Conservation (phyloP, 2,329 filamentous ascomycete genomes). For the Furcasterigmium furcatum region DNA sequence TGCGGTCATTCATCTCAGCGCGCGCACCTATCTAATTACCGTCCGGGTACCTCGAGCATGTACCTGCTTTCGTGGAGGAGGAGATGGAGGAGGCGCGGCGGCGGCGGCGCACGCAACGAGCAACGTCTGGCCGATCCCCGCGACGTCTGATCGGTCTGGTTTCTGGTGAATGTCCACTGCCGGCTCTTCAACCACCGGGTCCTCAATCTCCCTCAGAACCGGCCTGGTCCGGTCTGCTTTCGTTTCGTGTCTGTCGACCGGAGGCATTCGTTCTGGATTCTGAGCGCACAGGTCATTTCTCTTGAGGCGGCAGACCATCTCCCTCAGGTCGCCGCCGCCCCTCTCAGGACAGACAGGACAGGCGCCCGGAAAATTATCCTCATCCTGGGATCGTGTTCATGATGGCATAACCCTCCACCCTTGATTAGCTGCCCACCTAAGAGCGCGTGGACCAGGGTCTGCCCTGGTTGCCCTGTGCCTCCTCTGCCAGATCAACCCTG, state of each 20-base stretch:
- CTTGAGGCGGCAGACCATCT: background rate
- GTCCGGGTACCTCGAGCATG: no score
- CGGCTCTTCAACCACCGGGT: background rate
- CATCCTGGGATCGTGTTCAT: conserved; percentile 17
- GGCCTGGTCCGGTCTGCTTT: background rate
- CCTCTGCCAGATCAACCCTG: conserved; percentile 30
- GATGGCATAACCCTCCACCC: conserved; percentile 28
- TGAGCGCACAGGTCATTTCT: no score
- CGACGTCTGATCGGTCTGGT: background rate
- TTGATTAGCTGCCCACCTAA: conserved; percentile 35
- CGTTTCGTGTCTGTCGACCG: no score
- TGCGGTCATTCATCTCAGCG: no score
- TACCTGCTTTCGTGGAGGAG: no score
- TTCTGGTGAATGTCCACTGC: background rate
- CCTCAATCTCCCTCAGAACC: background rate
- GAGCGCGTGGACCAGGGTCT: conserved; percentile 29
- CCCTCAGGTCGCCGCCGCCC: background rate
- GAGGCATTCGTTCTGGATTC: no score
- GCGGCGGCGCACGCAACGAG: no score
- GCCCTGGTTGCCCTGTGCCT: conserved; percentile 28
- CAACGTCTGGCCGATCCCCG: background rate
- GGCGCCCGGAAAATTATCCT: conserved; percentile 33
- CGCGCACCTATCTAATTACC: no score
- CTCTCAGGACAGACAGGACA: conserved; percentile 10
- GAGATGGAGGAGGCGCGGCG: no score